Conservation (phyloP, 306 rosid species). For the Cicer judaicum region DNA sequence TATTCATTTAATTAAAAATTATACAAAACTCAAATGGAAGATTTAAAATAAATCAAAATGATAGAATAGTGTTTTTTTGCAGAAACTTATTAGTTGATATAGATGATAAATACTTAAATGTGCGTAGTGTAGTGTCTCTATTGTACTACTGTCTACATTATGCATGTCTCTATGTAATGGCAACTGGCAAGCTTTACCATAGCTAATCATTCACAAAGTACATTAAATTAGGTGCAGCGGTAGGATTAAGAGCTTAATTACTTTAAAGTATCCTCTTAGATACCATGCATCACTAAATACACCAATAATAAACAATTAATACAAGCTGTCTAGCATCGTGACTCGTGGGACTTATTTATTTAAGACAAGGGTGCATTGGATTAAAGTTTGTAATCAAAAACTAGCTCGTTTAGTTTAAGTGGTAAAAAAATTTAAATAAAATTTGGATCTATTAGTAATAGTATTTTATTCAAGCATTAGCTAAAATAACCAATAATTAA, state of each 20-base stretch:
- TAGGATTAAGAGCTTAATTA: slow-evolving; percentile 35
- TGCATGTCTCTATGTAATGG: background rate
- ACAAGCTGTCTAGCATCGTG: slow-evolving; percentile 56
- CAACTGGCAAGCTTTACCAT: background rate
- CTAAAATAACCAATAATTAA: no score
- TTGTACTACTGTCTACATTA: background rate
- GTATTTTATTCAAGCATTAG: no score
- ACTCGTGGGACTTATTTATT: slow-evolving; percentile 47
- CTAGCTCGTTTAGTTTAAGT: no score
- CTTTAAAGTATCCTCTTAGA: slow-evolving; percentile 44
- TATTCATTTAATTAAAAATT: no score
- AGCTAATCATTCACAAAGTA: slow-evolving; percentile 32
- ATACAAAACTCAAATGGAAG: no score
- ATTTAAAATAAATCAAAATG: no score
- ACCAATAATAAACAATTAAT: slow-evolving; percentile 43
- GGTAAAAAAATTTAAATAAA: no score
- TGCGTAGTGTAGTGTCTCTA: background rate
- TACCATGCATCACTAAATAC: slow-evolving; percentile 40
- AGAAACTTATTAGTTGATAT: background rate
- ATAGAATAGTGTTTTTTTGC: no score
- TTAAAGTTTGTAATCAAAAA: background rate
- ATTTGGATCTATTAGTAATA: no score
- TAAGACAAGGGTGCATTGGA: slow-evolving; percentile 49
- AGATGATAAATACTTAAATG: background rate
- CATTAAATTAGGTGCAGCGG: background rate